A percentile compares a stretch with the other conserved stretches of the same genome.
Conservation (phyloP, 805 yeast genomes). For the Wickerhamiella siamensis region DNA sequence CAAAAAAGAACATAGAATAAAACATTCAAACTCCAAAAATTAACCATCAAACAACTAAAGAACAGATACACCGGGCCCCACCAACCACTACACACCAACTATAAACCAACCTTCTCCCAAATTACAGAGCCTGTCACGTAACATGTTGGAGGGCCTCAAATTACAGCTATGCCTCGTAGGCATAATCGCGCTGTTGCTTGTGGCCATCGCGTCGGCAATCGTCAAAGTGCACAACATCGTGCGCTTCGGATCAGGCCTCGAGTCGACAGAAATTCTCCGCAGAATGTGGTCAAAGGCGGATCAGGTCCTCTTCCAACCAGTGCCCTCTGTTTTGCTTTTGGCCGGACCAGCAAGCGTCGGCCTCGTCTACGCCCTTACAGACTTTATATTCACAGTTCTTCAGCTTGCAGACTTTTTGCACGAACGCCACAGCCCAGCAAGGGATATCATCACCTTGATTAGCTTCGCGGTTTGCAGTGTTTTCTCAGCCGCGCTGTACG, state of each 20-base stretch:
- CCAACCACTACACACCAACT: too few species aligned
- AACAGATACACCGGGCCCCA: too few species aligned
- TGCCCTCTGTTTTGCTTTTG: conserved; percentile 9
- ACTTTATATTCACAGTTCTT: conserved; percentile 9
- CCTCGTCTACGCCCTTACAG: conserved; percentile 7
- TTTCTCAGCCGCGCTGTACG: conserved; percentile 12
- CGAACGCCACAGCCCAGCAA: conserved; percentile 1
- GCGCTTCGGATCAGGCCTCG: conserved; percentile 17
- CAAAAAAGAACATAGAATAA: too few species aligned
- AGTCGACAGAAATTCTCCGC: conserved; percentile 16
- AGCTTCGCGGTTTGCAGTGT: not conserved
- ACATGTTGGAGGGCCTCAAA: not conserved
- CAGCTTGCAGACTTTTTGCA: not conserved
- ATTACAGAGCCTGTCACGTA: too few species aligned
- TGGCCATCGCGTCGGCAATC: conserved; percentile 13
- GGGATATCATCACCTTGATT: conserved; percentile 9
- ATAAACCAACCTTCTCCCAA: too few species aligned
- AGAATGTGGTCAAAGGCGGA: conserved; percentile 19
- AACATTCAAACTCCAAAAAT: too few species aligned
- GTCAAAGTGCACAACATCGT: conserved; percentile 17
- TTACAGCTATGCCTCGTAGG: not conserved
- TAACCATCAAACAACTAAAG: too few species aligned
- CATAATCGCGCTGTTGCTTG: conserved; percentile 12
- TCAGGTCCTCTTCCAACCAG: conserved; percentile 16
- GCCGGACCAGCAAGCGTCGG: conserved; percentile 13